Base-by-base conservation (phyloP, 768 basidiomycete species). In the Solioccasus polychromus region DNA sequence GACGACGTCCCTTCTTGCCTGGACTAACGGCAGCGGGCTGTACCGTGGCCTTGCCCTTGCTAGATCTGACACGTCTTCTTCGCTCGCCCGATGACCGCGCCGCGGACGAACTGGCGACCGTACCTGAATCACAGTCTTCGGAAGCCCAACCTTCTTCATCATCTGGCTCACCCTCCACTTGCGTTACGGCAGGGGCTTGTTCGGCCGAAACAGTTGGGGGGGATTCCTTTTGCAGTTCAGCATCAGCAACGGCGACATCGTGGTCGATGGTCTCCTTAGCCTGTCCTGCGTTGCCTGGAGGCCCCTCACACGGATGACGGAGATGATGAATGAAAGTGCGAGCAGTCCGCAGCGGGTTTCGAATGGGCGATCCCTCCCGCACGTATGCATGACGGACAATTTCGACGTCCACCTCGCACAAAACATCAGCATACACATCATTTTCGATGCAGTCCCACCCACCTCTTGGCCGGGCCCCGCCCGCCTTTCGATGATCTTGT, bases 121-220 rank as follows among this genome's bases (percentile, higher is more conserved):
- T 42, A 22, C 54, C 51, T 19, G 60, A 58, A 34, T 57, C 64
- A 45, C 72, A 75, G 19, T 59, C 66, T 38, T 88, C 85, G 6
- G 83, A 85, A 15, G 74, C 72, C 83, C 82, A 85, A 2, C 72
- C 80, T 48, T 78, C 84, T 1, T 83, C 82, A 5, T 74, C 78
- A 4, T 75, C 71, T 7, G 10, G 43, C 7, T 63, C 62, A 23
- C 42, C 39, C 28, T 50, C 60, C 22, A 26, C 35, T 8, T 38
- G 42, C 3, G 42, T 50, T 15, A 18, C 45, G 2, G 42, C n/a
- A 19, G 14, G 11, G 15, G 32, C 39, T 38, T 48, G 51, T 28
- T 48, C 51, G n/a, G 36, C 41, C 17, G 23, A 25, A 3, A 14
- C 42, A 24, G n/a, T 30, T 8, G 40, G 3, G 28, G 35, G 14